Conservation (phyloP, 805 yeast species). For the Metschnikowia arizonensis region DNA sequence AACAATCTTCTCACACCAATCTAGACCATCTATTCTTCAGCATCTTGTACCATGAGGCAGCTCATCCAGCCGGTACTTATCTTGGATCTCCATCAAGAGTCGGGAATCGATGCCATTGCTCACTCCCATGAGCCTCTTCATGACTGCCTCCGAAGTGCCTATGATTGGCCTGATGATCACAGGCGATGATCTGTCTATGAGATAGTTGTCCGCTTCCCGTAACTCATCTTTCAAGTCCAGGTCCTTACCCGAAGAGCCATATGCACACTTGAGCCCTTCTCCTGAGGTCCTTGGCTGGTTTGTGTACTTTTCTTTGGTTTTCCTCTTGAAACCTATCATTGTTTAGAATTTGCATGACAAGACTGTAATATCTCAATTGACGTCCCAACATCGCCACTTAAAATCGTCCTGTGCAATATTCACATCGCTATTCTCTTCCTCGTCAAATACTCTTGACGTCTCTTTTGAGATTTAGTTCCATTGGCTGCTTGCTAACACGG, state of each 20-base stretch:
- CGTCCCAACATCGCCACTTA: not conserved
- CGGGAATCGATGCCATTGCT: slow-evolving; percentile 74
- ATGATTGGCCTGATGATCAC: slow-evolving; percentile 80
- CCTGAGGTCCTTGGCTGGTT: slow-evolving; percentile 72
- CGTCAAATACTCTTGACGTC: too few relatives aligned
- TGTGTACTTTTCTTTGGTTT: slow-evolving; percentile 52
- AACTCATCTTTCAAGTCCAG: slow-evolving; percentile 57
- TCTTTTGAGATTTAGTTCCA: too few relatives aligned
- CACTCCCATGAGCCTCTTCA: slow-evolving; percentile 77
- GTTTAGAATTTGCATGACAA: slow-evolving; percentile 10
- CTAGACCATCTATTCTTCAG: not conserved
- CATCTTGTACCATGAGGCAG: not conserved
- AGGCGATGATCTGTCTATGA: slow-evolving; percentile 74
- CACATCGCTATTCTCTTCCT: slow-evolving; percentile 24
- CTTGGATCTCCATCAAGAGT: slow-evolving; percentile 53
- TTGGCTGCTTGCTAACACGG: too few relatives aligned
- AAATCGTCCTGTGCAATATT: slow-evolving; percentile 7
- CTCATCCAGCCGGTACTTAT: slow-evolving; percentile 49
- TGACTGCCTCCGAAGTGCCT: slow-evolving; percentile 88
- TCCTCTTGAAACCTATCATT: slow-evolving; percentile 22
- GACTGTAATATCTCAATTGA: slow-evolving; percentile 11
- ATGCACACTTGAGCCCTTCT: slow-evolving; percentile 76
- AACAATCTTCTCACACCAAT: not conserved
- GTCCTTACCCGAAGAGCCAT: slow-evolving; percentile 65
- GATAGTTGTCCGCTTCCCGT: slow-evolving; percentile 60